Conservation (phyloP, 2,329 filamentous ascomycete species). For the Penicillium griseofulvum region DNA sequence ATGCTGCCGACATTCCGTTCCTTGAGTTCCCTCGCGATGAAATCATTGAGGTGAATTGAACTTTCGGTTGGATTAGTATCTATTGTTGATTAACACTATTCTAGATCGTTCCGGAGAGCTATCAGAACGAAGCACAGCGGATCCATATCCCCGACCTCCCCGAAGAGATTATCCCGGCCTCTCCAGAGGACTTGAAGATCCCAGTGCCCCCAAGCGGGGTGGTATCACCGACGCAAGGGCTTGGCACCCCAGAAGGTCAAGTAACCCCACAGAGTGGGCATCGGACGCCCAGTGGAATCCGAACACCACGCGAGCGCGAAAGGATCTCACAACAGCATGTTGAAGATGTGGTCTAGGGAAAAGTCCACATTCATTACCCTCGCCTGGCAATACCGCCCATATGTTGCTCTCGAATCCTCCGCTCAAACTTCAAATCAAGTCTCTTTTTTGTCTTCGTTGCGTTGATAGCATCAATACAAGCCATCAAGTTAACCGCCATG, state of each 20-base stretch:
- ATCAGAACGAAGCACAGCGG: constrained; percentile 91
- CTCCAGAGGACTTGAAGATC: constrained; percentile 77
- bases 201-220: constrained; percentile 63
- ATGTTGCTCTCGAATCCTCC: neutral
- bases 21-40: constrained; percentile 93
- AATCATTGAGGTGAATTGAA: constrained; percentile 73
- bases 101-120: constrained; percentile 89
- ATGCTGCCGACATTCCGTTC: constrained; percentile 87
- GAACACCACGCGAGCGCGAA: constrained; percentile 45
- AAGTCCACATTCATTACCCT: neutral
- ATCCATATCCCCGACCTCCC: constrained; percentile 76
- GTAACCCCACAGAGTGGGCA: constrained; percentile 45
- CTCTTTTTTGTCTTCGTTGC: neutral
- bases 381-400: neutral
- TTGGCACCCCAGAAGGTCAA: constrained; percentile 43
- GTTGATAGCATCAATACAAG: constrained; percentile 1
- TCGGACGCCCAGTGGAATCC: constrained; percentile 25
- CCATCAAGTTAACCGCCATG: constrained; percentile 69
- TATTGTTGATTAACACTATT: constrained; percentile 13
- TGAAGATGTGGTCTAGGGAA: constrained; percentile 42
- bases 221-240: constrained; percentile 44
- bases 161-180: constrained; percentile 67
- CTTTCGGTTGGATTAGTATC: neutral
- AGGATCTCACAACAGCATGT: constrained; percentile 46
- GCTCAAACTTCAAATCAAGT: neutral